Percentiles rank a stretch among this genome's conserved stretches.
These are phyloP conservation scores for Alternaria angustiovoidea DNA, from an alignment of 2,329 filamentous ascomycete species.

Conservation along the genomic window DNA sequence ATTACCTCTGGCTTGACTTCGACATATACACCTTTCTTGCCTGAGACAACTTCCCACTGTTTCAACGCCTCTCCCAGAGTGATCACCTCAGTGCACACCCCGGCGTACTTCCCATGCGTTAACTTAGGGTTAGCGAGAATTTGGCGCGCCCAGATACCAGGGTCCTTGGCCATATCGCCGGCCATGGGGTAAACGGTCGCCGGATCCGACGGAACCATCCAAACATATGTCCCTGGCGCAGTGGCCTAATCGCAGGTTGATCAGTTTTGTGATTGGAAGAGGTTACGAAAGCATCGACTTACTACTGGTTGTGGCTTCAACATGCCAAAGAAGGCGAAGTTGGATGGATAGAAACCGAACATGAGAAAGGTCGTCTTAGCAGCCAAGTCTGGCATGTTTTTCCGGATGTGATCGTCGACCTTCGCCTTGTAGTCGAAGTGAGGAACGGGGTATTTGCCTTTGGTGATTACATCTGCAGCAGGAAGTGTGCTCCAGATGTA, in stretches of 20 bases:
- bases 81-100: constrained; percentile 7
- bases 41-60: constrained; percentile 1
- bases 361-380: constrained; percentile 27
- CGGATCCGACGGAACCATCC: constrained; percentile 6
- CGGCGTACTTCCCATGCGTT: constrained; percentile 8
- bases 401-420: constrained; percentile 51
- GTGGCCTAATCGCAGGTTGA: neutral
- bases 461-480: constrained; percentile 32
- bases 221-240: constrained; percentile 5
- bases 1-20: constrained; percentile 2
- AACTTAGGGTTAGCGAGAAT: constrained; percentile 7
- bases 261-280: neutral
- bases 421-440: constrained; percentile 54
- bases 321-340: constrained; percentile 19
- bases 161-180: constrained; percentile 9
- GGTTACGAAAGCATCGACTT: neutral
- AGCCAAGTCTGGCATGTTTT: constrained; percentile 31
- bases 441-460: constrained; percentile 44
- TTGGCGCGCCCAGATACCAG: constrained; percentile 14
- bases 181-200: constrained; percentile 7
- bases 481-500: constrained; percentile 58
- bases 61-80: constrained; percentile 2
- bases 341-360: constrained; percentile 26
- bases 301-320: constrained; percentile 19
- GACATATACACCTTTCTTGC: constrained; percentile 11